Percentiles rank a stretch among this genome's conserved stretches.
phyloP scores from a whole-genome alignment of 148 eudicot genomes.

The Silene uniflora region DNA sequence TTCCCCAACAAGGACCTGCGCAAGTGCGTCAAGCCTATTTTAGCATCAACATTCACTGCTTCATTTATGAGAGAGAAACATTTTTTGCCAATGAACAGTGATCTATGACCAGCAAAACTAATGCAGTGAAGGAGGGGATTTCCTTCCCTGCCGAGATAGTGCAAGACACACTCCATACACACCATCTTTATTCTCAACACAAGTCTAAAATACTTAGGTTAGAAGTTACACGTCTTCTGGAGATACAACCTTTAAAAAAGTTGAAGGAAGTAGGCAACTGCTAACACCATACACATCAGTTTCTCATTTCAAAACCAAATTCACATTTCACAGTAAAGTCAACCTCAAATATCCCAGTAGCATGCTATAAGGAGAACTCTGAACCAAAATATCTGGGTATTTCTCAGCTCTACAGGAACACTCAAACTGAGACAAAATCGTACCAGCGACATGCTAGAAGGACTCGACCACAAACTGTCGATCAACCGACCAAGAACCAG shows the following conservation, averaged over 20 bases:
- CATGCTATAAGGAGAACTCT: neutral
- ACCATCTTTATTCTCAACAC: neutral
- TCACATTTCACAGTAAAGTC: too few species aligned
- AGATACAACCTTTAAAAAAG: neutral
- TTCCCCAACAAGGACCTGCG: neutral
- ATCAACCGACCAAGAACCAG: neutral
- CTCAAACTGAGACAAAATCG: neutral
- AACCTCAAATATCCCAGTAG: neutral
- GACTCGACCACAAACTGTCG: neutral
- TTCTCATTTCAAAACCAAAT: neutral
- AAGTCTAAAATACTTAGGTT: neutral
- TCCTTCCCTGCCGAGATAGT: neutral
- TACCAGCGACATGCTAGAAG: neutral
- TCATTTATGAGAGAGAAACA: neutral
- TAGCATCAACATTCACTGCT: neutral
- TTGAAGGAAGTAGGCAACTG: neutral
- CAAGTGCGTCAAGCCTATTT: constrained; percentile 7
- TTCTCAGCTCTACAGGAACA: neutral
- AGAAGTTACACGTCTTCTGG: neutral
- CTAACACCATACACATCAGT: neutral
- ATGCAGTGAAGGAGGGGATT: too few species aligned
- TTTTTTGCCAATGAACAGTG: too few species aligned
- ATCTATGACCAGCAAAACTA: too few species aligned
- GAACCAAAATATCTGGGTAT: neutral
- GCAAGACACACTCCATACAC: neutral